Evolutionary conservation across 257 asterid genomes (phyloP).

Genomic region (Gentiana dahurica): DNA sequence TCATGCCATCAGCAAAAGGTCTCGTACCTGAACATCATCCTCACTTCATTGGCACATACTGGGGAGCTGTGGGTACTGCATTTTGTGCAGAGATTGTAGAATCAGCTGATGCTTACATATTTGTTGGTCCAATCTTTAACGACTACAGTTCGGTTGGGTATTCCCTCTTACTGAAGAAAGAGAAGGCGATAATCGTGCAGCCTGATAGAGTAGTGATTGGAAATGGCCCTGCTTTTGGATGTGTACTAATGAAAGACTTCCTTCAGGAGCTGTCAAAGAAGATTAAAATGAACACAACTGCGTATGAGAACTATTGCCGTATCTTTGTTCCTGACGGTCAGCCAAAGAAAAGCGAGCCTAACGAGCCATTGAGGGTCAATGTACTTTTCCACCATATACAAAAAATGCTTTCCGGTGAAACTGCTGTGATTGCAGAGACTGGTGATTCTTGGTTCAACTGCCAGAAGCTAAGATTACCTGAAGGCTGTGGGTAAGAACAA

Average conservation of each 20-base stretch:
- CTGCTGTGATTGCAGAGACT: constrained; percentile 75
- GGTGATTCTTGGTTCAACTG: constrained; percentile 93
- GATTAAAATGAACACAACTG: constrained; percentile 35
- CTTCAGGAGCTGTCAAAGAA: constrained; percentile 39
- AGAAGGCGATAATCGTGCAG: constrained; percentile 59
- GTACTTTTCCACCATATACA: constrained; percentile 69
- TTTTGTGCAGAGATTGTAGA: constrained; percentile 84
- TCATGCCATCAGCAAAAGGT: constrained; percentile 89
- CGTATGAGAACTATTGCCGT: constrained; percentile 52
- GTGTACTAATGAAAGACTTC: constrained; percentile 69
- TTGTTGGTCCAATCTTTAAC: constrained; percentile 71
- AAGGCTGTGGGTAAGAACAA: constrained; percentile 64
- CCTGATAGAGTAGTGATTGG: constrained; percentile 62
- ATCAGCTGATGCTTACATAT: constrained; percentile 66
- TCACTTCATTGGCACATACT: constrained; percentile 71
- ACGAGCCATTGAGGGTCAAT: constrained; percentile 64
- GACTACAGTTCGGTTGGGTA: constrained; percentile 85
- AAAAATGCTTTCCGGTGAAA: constrained; percentile 41
- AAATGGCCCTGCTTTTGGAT: constrained; percentile 67
- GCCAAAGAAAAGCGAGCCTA: constrained; percentile 46
- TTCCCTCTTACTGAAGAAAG: constrained; percentile 67
- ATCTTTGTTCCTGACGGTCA: constrained; percentile 64
- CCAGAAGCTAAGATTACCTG: constrained; percentile 76
- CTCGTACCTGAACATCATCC: constrained; percentile 66
- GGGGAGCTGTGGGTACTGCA: constrained; percentile 75